Evolutionary conservation across 176 grass and related monocot species (phyloP).

Genomic region (Cymbopogon citratus): DNA sequence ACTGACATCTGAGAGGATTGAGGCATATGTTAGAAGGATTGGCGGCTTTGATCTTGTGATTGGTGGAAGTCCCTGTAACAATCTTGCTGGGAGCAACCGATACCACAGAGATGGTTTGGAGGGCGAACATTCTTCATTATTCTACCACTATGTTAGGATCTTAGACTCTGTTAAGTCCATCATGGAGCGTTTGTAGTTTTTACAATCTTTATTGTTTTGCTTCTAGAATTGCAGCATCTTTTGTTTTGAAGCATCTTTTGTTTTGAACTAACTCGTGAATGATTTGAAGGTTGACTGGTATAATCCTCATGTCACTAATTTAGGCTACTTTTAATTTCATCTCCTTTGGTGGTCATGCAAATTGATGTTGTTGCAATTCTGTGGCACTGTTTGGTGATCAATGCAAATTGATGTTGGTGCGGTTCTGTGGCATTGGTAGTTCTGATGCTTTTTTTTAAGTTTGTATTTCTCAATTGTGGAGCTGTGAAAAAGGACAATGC

Average conservation of each 20-base stretch:
- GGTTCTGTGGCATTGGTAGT: not conserved
- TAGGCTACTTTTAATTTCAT: not conserved
- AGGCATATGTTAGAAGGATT: slow-evolving; percentile 23
- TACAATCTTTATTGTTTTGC: not conserved
- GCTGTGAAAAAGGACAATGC: slow-evolving; percentile 35
- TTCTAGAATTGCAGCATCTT: not conserved
- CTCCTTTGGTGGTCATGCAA: not conserved
- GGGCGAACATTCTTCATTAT: slow-evolving; percentile 70
- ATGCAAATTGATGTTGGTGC: not conserved
- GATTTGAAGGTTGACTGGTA: not conserved
- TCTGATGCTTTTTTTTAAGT: not conserved
- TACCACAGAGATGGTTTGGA: slow-evolving; percentile 63
- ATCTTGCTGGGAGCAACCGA: slow-evolving; percentile 78
- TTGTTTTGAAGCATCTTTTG: not conserved
- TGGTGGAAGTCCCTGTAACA: slow-evolving; percentile 87
- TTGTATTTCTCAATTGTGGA: not conserved
- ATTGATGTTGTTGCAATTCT: not conserved
- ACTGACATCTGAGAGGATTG: slow-evolving; percentile 33
- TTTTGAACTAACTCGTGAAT: not conserved
- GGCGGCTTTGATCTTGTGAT: slow-evolving; percentile 77
- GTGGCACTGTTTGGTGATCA: not conserved
- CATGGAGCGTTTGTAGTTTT: slow-evolving; percentile 35
- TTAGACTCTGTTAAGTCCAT: slow-evolving; percentile 39
- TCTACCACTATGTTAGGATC: slow-evolving; percentile 78
- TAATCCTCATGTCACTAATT: not conserved